A percentile compares a stretch with the other conserved stretches of the same genome.
Conservation (phyloP, 495 filamentous ascomycete genomes). For the Aspergillus kassunensis region DNA sequence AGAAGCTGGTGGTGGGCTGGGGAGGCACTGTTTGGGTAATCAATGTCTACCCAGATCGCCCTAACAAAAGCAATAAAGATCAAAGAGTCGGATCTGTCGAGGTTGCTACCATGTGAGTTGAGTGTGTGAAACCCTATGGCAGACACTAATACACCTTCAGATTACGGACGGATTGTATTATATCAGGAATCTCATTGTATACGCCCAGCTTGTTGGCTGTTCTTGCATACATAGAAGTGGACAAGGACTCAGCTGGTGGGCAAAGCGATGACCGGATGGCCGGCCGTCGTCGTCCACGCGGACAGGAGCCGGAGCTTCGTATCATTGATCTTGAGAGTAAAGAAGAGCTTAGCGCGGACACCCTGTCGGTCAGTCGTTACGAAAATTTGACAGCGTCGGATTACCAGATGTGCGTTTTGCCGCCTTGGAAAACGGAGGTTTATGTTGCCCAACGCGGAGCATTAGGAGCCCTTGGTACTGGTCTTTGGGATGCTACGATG, state of each 20-base stretch:
- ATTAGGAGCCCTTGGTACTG: slow-evolving; percentile 60
- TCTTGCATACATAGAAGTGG: slow-evolving; percentile 79
- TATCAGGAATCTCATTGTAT: slow-evolving; percentile 96
- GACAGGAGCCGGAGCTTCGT: slow-evolving; percentile 79
- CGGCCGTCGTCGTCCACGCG: slow-evolving; percentile 65
- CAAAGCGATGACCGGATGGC: slow-evolving; percentile 33
- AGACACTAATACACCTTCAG: slow-evolving; percentile 39
- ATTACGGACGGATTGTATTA: slow-evolving; percentile 90
- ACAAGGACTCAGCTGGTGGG: slow-evolving; percentile 45
- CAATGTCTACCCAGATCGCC: slow-evolving; percentile 77
- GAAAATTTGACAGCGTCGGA: slow-evolving; percentile 84
- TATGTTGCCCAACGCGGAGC: slow-evolving; percentile 60
- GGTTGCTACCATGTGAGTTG: slow-evolving; percentile 80
- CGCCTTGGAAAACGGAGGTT: slow-evolving; percentile 61
- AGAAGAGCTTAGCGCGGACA: slow-evolving; percentile 77
- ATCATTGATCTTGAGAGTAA: slow-evolving; percentile 81
- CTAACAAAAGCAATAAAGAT: slow-evolving; percentile 67
- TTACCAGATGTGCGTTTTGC: slow-evolving; percentile 84
- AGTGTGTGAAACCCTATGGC: not conserved
- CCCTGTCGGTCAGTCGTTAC: slow-evolving; percentile 75
- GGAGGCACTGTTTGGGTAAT: slow-evolving; percentile 94
- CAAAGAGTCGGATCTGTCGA: slow-evolving; percentile 75
- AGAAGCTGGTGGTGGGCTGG: slow-evolving; percentile 91
- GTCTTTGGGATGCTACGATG: slow-evolving; percentile 74
- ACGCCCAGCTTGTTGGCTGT: slow-evolving; percentile 84